These are phyloP conservation scores for Suhomyces choctaworum DNA, from an alignment of 1,139 yeast genomes.

Conservation along the genomic window DNA sequence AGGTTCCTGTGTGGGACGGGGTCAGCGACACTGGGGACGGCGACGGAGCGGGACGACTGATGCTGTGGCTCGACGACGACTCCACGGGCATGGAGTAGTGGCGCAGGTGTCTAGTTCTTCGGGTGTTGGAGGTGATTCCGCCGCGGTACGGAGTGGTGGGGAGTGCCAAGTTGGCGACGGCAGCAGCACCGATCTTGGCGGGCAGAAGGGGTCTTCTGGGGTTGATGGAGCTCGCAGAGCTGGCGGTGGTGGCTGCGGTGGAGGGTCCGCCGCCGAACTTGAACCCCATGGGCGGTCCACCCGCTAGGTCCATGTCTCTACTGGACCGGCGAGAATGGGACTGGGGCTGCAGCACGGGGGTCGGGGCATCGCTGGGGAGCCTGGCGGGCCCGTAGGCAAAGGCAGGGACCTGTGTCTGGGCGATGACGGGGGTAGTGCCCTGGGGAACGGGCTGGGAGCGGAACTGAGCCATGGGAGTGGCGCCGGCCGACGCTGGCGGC, in stretches of 20 bases:
- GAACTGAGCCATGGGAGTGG: background rate
- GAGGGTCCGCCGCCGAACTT: conserved; percentile 40
- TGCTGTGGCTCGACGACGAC: conserved; percentile 8
- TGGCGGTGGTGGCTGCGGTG: conserved; percentile 14
- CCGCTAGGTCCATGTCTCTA: conserved; percentile 15
- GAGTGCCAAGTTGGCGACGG: conserved; percentile 56
- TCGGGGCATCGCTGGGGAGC: background rate
- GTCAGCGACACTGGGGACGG: conserved; percentile 18
- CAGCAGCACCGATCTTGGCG: conserved; percentile 71
- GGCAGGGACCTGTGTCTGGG: conserved; percentile 1
- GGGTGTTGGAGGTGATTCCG: conserved; percentile 17
- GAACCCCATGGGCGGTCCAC: conserved; percentile 38
- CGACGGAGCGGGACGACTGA: conserved; percentile 17
- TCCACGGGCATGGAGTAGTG: conserved; percentile 48
- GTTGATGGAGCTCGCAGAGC: conserved; percentile 16
- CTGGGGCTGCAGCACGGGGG: background rate
- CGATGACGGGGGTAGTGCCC: background rate
- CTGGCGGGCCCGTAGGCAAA: conserved; percentile 1
- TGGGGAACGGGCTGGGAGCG: conserved; percentile 1
- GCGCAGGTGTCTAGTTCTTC: conserved; percentile 37
- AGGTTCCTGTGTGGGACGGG: conserved; percentile 24
- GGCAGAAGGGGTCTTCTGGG: conserved; percentile 62
- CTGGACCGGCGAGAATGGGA: conserved; percentile 13
- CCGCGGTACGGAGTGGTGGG: conserved; percentile 35
- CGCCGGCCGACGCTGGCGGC: conserved; percentile 1